Percentiles rank a stretch among this genome's conserved stretches.
These are phyloP conservation scores for Rhizophagus clarus DNA, from an alignment of 192 early-diverging fungal genomes.

Conservation along the genomic window DNA sequence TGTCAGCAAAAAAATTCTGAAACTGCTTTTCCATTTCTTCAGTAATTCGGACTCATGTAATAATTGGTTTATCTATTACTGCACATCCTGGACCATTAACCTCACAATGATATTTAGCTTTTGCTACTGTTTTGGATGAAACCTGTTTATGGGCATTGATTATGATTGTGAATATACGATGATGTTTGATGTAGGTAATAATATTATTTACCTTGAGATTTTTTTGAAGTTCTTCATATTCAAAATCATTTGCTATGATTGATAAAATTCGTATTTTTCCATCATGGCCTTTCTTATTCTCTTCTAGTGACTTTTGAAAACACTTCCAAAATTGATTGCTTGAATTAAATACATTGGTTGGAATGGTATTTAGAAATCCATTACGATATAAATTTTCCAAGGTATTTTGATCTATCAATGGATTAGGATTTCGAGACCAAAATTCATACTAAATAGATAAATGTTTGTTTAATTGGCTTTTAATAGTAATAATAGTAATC, in stretches of 20 bases:
- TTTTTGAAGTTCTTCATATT: background rate
- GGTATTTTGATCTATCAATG: too few relatives aligned
- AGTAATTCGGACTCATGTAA: background rate
- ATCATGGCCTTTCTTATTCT: background rate
- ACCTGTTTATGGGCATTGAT: slow-evolving; percentile 1
- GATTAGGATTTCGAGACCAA: too few relatives aligned
- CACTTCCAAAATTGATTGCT: too few relatives aligned
- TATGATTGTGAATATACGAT: background rate
- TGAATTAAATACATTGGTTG: too few relatives aligned
- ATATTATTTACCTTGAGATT: too few relatives aligned
- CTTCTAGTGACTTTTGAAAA: background rate
- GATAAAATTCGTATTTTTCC: background rate
- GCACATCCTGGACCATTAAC: background rate
- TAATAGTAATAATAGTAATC: too few relatives aligned
- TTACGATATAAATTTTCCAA: too few relatives aligned
- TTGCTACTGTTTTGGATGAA: background rate
- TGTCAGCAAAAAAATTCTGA: slow-evolving; percentile 4
- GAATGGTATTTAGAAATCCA: too few relatives aligned
- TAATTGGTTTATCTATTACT: background rate
- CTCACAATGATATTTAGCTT: background rate
- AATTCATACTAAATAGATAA: too few relatives aligned
- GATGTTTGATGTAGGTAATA: too few relatives aligned
- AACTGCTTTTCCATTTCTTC: slow-evolving; percentile 3
- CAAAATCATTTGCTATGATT: slow-evolving; percentile 3
- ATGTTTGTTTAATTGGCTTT: too few relatives aligned